These are phyloP conservation scores for Penicillium sp. DNA, from an alignment of 2,329 filamentous ascomycete species.

Conservation along the genomic window DNA sequence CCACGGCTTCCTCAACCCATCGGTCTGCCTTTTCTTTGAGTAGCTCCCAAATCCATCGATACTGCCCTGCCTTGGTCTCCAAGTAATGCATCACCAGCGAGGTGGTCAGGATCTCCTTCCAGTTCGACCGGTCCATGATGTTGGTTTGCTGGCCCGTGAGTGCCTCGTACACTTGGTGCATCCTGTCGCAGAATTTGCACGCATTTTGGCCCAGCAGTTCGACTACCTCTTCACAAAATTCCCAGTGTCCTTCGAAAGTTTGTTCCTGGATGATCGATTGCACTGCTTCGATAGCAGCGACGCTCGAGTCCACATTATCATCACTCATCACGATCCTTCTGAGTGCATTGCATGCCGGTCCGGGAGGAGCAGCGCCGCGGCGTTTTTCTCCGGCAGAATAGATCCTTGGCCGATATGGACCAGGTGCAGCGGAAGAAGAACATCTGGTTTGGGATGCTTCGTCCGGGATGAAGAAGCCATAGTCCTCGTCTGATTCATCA, in stretches of 20 bases:
- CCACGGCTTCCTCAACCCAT: background rate
- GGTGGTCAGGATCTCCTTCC: background rate
- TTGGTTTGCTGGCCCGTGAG: background rate
- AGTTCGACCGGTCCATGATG: background rate
- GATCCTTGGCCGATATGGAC: background rate
- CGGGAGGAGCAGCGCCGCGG: too few relatives aligned
- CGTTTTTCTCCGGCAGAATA: too few relatives aligned
- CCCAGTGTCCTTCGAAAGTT: background rate
- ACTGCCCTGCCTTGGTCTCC: background rate
- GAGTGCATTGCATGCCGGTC: too few relatives aligned
- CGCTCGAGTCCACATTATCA: too few relatives aligned
- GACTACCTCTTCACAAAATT: background rate
- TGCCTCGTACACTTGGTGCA: background rate
- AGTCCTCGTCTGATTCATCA: background rate
- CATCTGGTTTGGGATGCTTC: background rate
- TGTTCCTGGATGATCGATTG: background rate
- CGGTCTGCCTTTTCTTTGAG: background rate
- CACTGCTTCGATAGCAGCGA: background rate
- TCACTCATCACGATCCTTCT: too few relatives aligned
- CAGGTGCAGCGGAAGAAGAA: background rate
- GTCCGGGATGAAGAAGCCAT: background rate
- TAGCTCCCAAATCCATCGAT: background rate
- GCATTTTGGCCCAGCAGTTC: background rate
- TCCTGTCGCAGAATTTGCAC: too few relatives aligned
- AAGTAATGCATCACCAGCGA: background rate